phyloP scores from a whole-genome alignment of 2,329 filamentous ascomycete genomes.

The Aspergillus pseudoviridinutans region DNA sequence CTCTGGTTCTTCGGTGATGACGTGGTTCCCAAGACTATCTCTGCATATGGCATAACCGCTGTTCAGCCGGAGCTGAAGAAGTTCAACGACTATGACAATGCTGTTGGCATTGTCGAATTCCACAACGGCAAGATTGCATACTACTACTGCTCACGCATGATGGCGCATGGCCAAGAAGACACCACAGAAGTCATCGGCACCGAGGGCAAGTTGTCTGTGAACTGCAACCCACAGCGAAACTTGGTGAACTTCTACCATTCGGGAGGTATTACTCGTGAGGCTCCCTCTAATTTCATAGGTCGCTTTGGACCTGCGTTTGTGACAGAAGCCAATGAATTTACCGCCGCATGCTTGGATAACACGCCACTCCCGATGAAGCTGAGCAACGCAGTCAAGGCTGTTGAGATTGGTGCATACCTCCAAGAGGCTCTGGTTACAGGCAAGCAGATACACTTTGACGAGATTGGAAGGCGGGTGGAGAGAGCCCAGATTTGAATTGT shows the following conservation, averaged over 20 bases:
- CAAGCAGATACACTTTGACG: constrained; percentile 57
- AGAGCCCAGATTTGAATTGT: constrained; percentile 8
- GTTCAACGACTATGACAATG: constrained; percentile 60
- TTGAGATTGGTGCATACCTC: constrained; percentile 58
- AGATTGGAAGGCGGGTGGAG: constrained; percentile 47
- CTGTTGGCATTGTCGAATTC: constrained; percentile 63
- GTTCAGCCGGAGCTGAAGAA: constrained; percentile 56
- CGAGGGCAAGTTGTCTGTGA: constrained; percentile 57
- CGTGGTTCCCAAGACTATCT: constrained; percentile 52
- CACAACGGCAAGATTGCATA: constrained; percentile 60
- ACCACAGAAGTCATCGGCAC: constrained; percentile 66
- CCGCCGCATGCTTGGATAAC: constrained; percentile 55
- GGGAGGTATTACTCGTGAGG: constrained; percentile 55
- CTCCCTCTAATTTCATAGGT: constrained; percentile 61
- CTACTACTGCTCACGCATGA: constrained; percentile 62
- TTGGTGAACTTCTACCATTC: constrained; percentile 55
- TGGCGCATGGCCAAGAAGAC: constrained; percentile 65
- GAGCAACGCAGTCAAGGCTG: constrained; percentile 51
- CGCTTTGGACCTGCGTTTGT: constrained; percentile 63
- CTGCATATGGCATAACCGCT: constrained; percentile 55
- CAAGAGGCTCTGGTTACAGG: constrained; percentile 55
- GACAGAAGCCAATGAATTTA: constrained; percentile 62
- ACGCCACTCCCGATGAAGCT: constrained; percentile 54
- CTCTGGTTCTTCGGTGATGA: constrained; percentile 61
- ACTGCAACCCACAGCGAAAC: constrained; percentile 54